Base-by-base conservation (phyloP, 768 basidiomycete species). In the Solioccasus polychromus region DNA sequence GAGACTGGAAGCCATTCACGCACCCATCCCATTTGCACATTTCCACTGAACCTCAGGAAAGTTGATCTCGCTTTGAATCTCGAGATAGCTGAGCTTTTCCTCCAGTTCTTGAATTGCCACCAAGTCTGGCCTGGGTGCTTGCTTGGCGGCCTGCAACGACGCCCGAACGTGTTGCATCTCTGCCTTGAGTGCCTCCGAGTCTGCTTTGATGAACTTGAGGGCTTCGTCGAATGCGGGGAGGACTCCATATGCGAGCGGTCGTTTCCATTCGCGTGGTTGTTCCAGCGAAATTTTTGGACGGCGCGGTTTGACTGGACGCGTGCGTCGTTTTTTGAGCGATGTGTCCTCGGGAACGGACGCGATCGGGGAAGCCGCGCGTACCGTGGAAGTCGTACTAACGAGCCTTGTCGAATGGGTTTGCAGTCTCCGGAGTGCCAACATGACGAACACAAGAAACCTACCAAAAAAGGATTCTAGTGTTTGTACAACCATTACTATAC, bases 171-270 rank as follows among this genome's bases (percentile, higher is more conserved):
- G 44, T 36, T 54, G 60, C 26, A 66, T 53, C 26, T 59, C 54
- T 1, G 47, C 55, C 45, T 74, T 73, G 25, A 88, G 61, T 2
- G 52, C 55, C 8, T 66, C 58, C 31, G 83, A 78, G 68, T 96
- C 90, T 14, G 65, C 58, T 24, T 73, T 70, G 45, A 98, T 78
- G 53, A 83, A 72, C 48, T 78, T 72, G 35, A 97, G 68, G 1
- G 94, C 92, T 44, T 86, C 77, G 68, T 98, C 95, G 58, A 92
- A 96, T 4, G 82, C 86, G 3, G 85, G 85, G 22, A 90, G 65
- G 8, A 82, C 75, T 6, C 85, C 85, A 18, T 64, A 62, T 11
- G 71, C 74, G 5, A 90, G 63, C 4, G 88, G 83, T 14, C 77
- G 58, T 38, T 78, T 80, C 84, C 85, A 90, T 64, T 77, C 63